phyloP scores from a whole-genome alignment of 1,139 yeast species.

The Candida dubliniensis region DNA sequence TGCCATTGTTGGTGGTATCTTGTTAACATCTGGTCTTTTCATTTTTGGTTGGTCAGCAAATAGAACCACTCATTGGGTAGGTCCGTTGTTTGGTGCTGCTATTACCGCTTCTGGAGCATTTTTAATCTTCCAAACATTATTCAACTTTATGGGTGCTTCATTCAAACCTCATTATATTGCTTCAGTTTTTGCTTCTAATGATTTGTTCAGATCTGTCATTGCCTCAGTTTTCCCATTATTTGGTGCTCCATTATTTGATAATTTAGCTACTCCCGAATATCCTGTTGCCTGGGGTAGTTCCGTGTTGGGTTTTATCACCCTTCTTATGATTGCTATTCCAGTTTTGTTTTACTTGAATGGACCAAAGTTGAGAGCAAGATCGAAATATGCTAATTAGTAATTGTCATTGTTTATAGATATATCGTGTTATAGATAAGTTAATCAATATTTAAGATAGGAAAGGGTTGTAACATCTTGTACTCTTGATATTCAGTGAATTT shows the following conservation, averaged over 20 bases:
- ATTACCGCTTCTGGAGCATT: conserved; percentile 31
- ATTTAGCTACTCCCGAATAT: conserved; percentile 29
- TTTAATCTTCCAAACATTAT: conserved; percentile 33
- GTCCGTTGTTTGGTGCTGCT: conserved; percentile 31
- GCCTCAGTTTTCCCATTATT: conserved; percentile 37
- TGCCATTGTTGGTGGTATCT: conserved; percentile 34
- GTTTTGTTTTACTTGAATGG: conserved; percentile 39
- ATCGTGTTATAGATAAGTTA: too few relatives aligned
- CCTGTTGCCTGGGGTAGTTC: conserved; percentile 69
- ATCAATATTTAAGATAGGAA: too few relatives aligned
- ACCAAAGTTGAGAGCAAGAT: conserved; percentile 39
- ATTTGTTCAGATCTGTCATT: conserved; percentile 26
- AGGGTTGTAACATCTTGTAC: too few relatives aligned
- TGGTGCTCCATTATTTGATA: conserved; percentile 46
- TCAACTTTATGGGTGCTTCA: conserved; percentile 61
- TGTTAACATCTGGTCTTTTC: conserved; percentile 33
- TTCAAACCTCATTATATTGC: conserved; percentile 39
- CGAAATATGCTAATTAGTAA: conserved; percentile 40
- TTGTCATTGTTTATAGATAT: background rate
- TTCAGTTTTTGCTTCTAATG: conserved; percentile 34
- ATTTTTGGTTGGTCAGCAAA: conserved; percentile 36
- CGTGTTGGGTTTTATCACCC: conserved; percentile 54
- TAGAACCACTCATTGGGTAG: conserved; percentile 33
- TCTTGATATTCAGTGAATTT: too few relatives aligned
- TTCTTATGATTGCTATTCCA: conserved; percentile 66